Evolutionary conservation across 2,329 filamentous ascomycete species (phyloP), one percentile per base, ranked within the genome.

Genomic region (Diaporthe citrichinensis): DNA sequence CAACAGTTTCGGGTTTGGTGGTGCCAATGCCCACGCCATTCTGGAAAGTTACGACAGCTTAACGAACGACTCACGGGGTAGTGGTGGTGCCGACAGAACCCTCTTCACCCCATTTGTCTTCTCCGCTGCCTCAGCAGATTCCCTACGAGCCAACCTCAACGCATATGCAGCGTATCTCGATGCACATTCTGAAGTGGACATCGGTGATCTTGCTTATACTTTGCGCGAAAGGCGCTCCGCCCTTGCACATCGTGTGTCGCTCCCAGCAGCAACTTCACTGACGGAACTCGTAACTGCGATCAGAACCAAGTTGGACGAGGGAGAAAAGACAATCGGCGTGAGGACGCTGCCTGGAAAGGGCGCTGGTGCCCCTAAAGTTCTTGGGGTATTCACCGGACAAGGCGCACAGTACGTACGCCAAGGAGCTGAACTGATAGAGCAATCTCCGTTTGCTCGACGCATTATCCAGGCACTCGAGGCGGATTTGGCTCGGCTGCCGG

Each of bases 361-460:
- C 17, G 28, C 39, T 23, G 25, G 10, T 9, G 4, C 15, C 17
- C 6, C 58, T 8, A 36, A 36, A 10, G 2, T 67, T 3, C 25
- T 69, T 7, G 76, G 62, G 0, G 76, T 84, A 23, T 83, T 84
- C 75, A 84, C 82, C 1, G 83, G 83, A 1, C 82, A 84, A 69
- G 83, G 83, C 2, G 81, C 82, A 0, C 82, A 84, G 71, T 84
- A 81, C 79, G 72, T 79, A 0, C 51, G 74, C 0, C 84, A 84
- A 83, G 84, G 83, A 9, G 76, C 57, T 3, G 75, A 79, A 61
- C 77, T 84, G 4, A 23, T 81, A 79, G 20, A 79, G 81, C 15
- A 81, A 84, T 73, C 82, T 1, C 9, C 25, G 0, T 31, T 39
- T 5, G 62, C 71, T 10, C 20, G 41, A 49, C 2, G 28, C 2